Base-by-base conservation (phyloP, 2,329 filamentous ascomycete genomes). In the Huntiella omanensis region DNA sequence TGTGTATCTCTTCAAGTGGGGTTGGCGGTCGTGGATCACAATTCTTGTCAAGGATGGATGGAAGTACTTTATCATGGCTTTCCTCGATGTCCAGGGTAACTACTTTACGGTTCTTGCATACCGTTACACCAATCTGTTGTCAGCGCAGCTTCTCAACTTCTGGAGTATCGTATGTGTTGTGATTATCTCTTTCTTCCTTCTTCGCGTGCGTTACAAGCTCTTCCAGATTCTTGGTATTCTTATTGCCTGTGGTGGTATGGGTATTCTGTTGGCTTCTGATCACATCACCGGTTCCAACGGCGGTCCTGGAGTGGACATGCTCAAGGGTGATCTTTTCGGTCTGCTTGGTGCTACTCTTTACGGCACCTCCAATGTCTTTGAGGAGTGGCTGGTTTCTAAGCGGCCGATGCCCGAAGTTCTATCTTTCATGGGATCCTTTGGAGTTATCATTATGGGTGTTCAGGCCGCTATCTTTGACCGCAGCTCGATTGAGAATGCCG, bases 51-150 rank as follows among this genome's bases (percentile, higher is more conserved):
- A 69, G 50, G 80, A 92, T 58, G 84, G 86, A 49, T 96, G 88
- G 91, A 85, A 85, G 64, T 96, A 92, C 65, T 72, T 93, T 55
- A 83, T 95, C 61, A 75, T 98, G 51, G 77, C 83, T 45, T 95
- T 96, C 62, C 73, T 91, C 54, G 91, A 98, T 58, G 88, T 96
- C 43, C 75, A 95, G 64, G 91, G 91, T 51, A 98, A 98, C 65
- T 98, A 95, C 68, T 96, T 96, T 60, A 87, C 87, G 56, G 88
- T 98, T 43, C 71, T 95, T 43, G 91, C 88, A 4, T 98, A 96
- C 66, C 73, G 81, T 50, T 77, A 92, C 68, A 94, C 88, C 46
- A 95, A 87, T 56, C 80, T 95, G 55, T 71, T 96, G 42, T 91
- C 82, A 15, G 86, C 86, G 12, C 87, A 96, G 68, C 73, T 98